Evolutionary conservation across 306 rosid species (phyloP).

Genomic region (Glycine soja): DNA sequence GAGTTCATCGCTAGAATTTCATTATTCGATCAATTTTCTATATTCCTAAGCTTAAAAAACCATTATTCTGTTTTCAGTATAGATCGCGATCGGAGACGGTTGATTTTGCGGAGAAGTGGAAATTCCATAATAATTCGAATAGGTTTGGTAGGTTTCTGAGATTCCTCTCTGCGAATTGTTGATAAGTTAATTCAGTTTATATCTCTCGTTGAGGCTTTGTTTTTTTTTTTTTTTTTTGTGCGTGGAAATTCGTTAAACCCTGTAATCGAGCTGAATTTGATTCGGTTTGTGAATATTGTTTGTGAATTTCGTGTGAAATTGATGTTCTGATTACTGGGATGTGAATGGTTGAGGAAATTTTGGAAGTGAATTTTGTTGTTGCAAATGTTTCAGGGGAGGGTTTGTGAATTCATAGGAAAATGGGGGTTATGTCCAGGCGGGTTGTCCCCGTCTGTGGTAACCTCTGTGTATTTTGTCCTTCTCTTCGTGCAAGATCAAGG

Average conservation of each 20-base stretch:
- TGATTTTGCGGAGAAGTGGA: slow-evolving; percentile 27
- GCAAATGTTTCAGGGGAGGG: slow-evolving; percentile 46
- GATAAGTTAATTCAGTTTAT: slow-evolving; percentile 16
- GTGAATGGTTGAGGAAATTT: slow-evolving; percentile 29
- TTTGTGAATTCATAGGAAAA: slow-evolving; percentile 54
- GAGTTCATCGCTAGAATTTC: neutral
- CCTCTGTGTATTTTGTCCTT: slow-evolving; percentile 97
- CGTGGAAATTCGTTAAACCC: slow-evolving; percentile 22
- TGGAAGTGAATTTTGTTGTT: slow-evolving; percentile 33
- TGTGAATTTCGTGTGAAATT: slow-evolving; percentile 12
- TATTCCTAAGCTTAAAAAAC: neutral
- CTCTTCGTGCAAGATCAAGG: slow-evolving; percentile 93
- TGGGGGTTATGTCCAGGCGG: slow-evolving; percentile 99
- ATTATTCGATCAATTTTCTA: slow-evolving; percentile 16
- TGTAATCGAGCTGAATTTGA: slow-evolving; percentile 45
- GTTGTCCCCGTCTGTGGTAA: slow-evolving; percentile 95
- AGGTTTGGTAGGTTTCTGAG: slow-evolving; percentile 45
- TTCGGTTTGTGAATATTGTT: slow-evolving; percentile 22
- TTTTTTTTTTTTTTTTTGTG: no score
- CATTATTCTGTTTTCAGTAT: slow-evolving; percentile 28
- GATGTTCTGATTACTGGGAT: slow-evolving; percentile 26
- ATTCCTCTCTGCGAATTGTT: slow-evolving; percentile 24
- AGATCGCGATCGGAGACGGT: slow-evolving; percentile 60
- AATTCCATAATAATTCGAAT: slow-evolving; percentile 35
- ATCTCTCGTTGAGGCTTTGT: neutral